Conservation (phyloP, 208 protist species). For the Wallacemonas rigidus region DNA sequence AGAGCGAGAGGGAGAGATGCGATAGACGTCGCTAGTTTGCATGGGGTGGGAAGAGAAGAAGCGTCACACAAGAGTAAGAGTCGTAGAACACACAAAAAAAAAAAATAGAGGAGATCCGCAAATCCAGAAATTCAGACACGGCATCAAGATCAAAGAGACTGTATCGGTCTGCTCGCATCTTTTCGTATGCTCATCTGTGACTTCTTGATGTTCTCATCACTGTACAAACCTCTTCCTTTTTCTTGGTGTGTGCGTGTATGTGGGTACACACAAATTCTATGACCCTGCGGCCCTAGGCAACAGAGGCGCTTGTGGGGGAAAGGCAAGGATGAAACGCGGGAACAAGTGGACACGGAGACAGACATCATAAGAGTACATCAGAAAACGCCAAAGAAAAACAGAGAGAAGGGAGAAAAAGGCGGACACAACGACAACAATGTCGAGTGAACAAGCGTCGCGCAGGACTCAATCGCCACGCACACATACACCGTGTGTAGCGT, state of each 20-base stretch:
- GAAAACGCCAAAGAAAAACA: constrained; percentile 7
- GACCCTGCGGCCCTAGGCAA: too few relatives aligned
- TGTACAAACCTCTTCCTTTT: neutral
- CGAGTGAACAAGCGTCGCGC: too few relatives aligned
- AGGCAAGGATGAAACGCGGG: neutral
- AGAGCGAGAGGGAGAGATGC: neutral
- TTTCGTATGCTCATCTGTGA: too few relatives aligned
- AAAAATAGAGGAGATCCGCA: constrained; percentile 13
- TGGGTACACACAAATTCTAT: too few relatives aligned
- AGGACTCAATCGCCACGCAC: too few relatives aligned
- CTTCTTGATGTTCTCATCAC: neutral
- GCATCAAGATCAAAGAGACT: too few relatives aligned
- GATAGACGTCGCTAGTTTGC: neutral
- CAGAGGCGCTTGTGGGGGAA: neutral
- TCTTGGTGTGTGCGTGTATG: neutral
- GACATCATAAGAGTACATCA: neutral
- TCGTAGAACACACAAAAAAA: constrained; percentile 3
- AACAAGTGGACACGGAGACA: neutral
- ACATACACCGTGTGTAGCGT: constrained; percentile 1
- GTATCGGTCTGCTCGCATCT: too few relatives aligned
- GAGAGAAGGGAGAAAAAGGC: constrained; percentile 20
- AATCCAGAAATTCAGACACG: neutral
- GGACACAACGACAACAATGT: neutral
- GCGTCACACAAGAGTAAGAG: neutral
- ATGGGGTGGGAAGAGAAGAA: constrained; percentile 4